A percentile compares a stretch with the other conserved stretches of the same genome.
Conservation (phyloP, 257 asterid species). For the Fraxinus excelsior region DNA sequence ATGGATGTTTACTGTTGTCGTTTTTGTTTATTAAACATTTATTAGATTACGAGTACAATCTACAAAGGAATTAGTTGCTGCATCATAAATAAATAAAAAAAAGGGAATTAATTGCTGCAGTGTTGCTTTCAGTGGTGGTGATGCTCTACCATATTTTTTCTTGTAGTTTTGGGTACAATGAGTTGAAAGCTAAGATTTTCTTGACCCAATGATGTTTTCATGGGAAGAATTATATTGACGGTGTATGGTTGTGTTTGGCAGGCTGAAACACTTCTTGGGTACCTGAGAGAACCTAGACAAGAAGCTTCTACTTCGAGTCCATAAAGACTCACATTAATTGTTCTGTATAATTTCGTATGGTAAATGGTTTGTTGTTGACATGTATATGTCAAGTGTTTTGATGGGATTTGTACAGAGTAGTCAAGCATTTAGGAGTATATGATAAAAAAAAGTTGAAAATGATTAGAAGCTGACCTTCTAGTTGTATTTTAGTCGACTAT, state of each 20-base stretch:
- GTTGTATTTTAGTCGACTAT: conserved; percentile 41
- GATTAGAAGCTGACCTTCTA: conserved; percentile 49
- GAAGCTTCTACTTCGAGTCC: conserved; percentile 80
- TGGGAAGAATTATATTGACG: conserved; percentile 7
- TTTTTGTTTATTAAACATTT: conserved; percentile 19
- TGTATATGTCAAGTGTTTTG: conserved; percentile 49
- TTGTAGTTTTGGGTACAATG: neutral
- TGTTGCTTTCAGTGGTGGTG: conserved; percentile 30
- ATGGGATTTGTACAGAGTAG: conserved; percentile 67
- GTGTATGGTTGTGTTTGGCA: conserved; percentile 40
- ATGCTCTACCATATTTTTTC: conserved; percentile 9
- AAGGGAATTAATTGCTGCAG: conserved; percentile 22
- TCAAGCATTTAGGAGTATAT: conserved; percentile 39
- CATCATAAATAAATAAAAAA: neutral
- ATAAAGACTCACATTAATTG: conserved; percentile 35
- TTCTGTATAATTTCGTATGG: conserved; percentile 34
- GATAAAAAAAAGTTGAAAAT: neutral
- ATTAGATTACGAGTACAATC: conserved; percentile 15
- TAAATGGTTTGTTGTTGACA: conserved; percentile 44
- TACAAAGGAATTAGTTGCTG: conserved; percentile 24
- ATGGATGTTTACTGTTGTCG: conserved; percentile 28
- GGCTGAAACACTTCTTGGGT: conserved; percentile 91
- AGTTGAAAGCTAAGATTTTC: conserved; percentile 27
- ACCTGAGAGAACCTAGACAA: conserved; percentile 92
- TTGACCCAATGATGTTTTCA: neutral